Evolutionary conservation across 2,329 filamentous ascomycete genomes (phyloP).

Genomic region (Colletotrichum echinochloae): DNA sequence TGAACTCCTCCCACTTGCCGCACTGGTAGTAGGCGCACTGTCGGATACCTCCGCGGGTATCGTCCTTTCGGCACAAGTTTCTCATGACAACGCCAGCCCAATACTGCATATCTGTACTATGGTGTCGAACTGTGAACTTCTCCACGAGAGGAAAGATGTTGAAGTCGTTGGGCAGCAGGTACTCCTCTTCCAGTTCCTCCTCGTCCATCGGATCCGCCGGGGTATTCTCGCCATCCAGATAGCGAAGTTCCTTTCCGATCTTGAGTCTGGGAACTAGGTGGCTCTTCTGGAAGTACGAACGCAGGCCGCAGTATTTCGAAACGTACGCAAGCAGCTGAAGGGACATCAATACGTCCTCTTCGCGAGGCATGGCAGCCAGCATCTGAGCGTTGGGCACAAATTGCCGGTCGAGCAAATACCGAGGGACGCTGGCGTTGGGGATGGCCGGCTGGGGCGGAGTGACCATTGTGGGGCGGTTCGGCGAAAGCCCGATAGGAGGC

Average conservation of each 20-base stretch:
- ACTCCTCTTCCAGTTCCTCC: conserved; percentile 83
- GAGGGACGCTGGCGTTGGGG: conserved; percentile 77
- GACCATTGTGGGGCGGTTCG: conserved; percentile 75
- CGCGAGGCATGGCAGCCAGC: conserved; percentile 91
- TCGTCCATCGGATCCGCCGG: conserved; percentile 60
- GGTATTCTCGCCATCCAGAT: conserved; percentile 78
- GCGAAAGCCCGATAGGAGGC: conserved; percentile 78
- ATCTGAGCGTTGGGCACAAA: conserved; percentile 78
- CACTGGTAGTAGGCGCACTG: conserved; percentile 99
- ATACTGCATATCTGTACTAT: conserved; percentile 98
- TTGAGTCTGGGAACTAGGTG: conserved; percentile 93
- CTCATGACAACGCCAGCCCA: conserved; percentile 99
- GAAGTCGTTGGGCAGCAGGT: conserved; percentile 91
- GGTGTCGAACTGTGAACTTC: conserved; percentile 96
- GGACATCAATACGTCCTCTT: conserved; percentile 98
- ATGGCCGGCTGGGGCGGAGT: conserved; percentile 81
- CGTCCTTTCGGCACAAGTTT: conserved; percentile 97
- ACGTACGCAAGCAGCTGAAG: conserved; percentile 96
- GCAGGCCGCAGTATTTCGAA: conserved; percentile 97
- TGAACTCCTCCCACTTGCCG: conserved; percentile 97
- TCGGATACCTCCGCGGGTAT: conserved; percentile 90
- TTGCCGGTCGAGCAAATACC: conserved; percentile 82
- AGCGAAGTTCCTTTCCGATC: conserved; percentile 85
- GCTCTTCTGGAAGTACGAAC: conserved; percentile 94
- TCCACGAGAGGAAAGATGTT: conserved; percentile 99